Base-by-base conservation (phyloP, 805 yeast genomes). In the Candida nitratophila region DNA sequence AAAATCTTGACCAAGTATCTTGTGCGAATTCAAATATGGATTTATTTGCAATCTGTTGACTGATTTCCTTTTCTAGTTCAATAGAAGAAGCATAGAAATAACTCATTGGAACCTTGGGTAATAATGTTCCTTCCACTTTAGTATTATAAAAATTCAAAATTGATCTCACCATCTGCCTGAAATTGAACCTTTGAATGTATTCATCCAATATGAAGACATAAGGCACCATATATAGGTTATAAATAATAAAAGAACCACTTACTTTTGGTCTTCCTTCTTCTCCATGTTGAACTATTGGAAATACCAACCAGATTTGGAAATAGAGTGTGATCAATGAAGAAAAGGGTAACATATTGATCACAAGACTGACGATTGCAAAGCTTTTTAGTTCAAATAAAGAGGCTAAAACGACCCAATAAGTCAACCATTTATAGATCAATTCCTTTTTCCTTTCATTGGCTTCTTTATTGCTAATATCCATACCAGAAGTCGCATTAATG, bases 321-420 rank as follows among this genome's bases (percentile, higher is more conserved):
- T 68, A 69, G 3, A 81, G 55, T 44, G 73, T 70, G 31, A 71
- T 37, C 1, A 83, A 53, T 4, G 74, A 59, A 52, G 72, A 77
- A 40, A 84, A 73, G 2, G 93, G 91, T 16, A 83, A 47, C 33
- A 73, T 49, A 29, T 63, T 55, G 35, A 70, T 54, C n/a, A 85
- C 42, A 19, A 76, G 65, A 10, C 73, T 61, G 17, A 57, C 51
- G 3, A 55, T 31, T 4, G 41, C 21, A n/a, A 35, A 17, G 11
- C 41, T 24, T 30, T 44, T 44, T 16, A 47, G 14, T 20, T 42
- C 35, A 9, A 67, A 51, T 37, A 70, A 58, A 8, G 67, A 49
- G 4, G 81, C 72, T 43, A 73, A 61, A 1, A 83, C 79, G 12
- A 83, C 68, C 95, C 96, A 87, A 61, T 84, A 81, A 45, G 70